phyloP scores from a whole-genome alignment of 768 basidiomycete species.

The Termitomyces sp. region DNA sequence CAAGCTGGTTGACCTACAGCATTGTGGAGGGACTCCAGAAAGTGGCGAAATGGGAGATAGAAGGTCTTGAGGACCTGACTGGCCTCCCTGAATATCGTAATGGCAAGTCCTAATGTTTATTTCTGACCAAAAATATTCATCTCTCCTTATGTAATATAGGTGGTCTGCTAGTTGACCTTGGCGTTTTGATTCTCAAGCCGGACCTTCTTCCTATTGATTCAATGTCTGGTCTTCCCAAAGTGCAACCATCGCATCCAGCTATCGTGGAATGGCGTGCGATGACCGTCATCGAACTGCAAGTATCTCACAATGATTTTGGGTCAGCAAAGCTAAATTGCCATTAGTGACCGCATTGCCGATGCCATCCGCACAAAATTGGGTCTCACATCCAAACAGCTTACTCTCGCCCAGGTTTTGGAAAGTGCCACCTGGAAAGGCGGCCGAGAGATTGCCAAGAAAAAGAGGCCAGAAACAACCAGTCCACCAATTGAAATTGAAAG shows the following conservation, averaged over 20 bases:
- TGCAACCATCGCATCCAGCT: constrained; percentile 78
- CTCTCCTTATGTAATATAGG: constrained; percentile 40
- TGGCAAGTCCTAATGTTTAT: constrained; percentile 38
- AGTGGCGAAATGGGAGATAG: constrained; percentile 76
- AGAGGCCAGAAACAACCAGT: constrained; percentile 70
- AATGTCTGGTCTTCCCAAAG: constrained; percentile 53
- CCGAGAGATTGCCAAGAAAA: constrained; percentile 82
- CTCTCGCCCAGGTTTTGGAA: constrained; percentile 87
- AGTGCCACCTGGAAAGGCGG: constrained; percentile 98
- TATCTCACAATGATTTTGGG: constrained; percentile 11
- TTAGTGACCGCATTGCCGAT: constrained; percentile 77
- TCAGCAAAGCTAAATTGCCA: neutral
- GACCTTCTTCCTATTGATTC: constrained; percentile 49
- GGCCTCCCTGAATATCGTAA: constrained; percentile 96
- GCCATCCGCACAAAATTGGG: constrained; percentile 60
- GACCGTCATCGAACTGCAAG: constrained; percentile 90
- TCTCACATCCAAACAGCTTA: constrained; percentile 50
- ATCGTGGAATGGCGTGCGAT: constrained; percentile 96
- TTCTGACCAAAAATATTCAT: neutral
- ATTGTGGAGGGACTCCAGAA: constrained; percentile 82
- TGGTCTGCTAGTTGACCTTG: constrained; percentile 84
- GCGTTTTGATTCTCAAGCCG: constrained; percentile 68
- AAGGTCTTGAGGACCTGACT: constrained; percentile 81
- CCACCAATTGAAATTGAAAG: constrained; percentile 86
- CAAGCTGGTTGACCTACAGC: constrained; percentile 91